Evolutionary conservation across 2,329 filamentous ascomycete species (phyloP), one percentile per base, ranked within the genome.

Genomic region (Cladosporium sp.): DNA sequence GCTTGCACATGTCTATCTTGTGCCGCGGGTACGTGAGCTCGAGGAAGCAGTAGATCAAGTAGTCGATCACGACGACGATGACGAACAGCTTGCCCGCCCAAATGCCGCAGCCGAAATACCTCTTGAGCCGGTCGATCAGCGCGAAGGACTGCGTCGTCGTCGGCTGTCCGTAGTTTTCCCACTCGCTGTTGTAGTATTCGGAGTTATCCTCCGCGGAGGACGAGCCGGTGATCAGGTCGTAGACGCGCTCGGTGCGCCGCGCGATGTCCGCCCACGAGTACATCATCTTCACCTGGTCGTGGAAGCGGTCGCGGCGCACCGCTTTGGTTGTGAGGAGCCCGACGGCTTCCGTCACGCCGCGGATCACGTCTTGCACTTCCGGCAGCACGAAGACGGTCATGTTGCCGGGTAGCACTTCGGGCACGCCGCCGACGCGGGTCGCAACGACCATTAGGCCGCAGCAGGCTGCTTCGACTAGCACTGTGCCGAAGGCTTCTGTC

Each of bases 71-170:
- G 9, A 91, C 91, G 57, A 92, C 96, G 1, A 99, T 75, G 63
- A 93, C 96, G 64, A 99, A 99, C 7, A 99, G 76, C 71, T 99
- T 99, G 30, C 93, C 93, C 0, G 93, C 93, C 93, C 93, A 99
- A 43, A 97, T 92, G 29, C 93, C 93, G 65, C 95, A 99, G 7
- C 93, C 93, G 64, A 96, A 99, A 70, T 99, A 99, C 53, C 93
- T 78, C 72, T 99, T 99, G 17, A 99, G 73, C 17, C 93, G 82
- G 66, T 99, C 93, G 56, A 99, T 96, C 39, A 99, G 79, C 5
- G 92, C 88, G 64, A 96, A 95, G 61, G 89, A 92, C 61, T 89
- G 87, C 30, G 57, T 59, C 38, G 61, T 57, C 4, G 57, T 59
- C 4, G 60, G 55, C 4, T 80, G 78, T 6, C 79, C 82, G 3